phyloP scores from a whole-genome alignment of 345 rosid genomes.

The Triadica sebifera region DNA sequence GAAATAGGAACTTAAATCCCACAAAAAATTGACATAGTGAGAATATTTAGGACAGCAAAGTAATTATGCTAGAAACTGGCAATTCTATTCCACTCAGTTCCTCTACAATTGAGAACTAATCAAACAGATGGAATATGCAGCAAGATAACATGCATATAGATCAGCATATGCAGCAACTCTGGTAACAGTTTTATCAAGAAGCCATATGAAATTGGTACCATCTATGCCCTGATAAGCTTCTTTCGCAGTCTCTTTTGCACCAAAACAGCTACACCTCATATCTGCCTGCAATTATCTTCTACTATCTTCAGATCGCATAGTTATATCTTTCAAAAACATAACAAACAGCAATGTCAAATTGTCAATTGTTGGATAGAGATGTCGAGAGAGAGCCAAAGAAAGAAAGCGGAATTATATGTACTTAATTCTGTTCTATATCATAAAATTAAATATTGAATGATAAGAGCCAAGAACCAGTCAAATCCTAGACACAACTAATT shows the following conservation, averaged over 20 bases:
- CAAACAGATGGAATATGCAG: not conserved
- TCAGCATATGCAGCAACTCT: not conserved
- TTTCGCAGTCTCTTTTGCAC: conserved; percentile 16
- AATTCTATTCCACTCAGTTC: not conserved
- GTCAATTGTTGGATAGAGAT: not conserved
- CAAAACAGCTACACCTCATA: conserved; percentile 51
- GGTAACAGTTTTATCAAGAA: not conserved
- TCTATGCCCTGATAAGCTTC: conserved; percentile 22
- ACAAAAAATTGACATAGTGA: no score
- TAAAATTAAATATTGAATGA: not conserved
- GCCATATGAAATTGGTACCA: conserved; percentile 28
- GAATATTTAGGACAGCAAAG: no score
- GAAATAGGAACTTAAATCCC: no score
- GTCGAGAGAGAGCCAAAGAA: not conserved
- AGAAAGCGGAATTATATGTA: not conserved
- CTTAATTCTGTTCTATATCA: not conserved
- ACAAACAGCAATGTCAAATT: not conserved
- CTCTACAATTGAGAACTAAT: not conserved
- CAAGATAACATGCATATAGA: not conserved
- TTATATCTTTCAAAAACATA: conserved; percentile 16
- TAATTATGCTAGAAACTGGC: not conserved
- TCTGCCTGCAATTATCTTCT: not conserved
- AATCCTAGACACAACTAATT: not conserved
- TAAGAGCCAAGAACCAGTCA: not conserved
- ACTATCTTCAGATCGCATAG: conserved; percentile 23